These are phyloP conservation scores for Saccharomycopsis hybrid DNA, from an alignment of 1,139 yeast species.

Conservation along the genomic window DNA sequence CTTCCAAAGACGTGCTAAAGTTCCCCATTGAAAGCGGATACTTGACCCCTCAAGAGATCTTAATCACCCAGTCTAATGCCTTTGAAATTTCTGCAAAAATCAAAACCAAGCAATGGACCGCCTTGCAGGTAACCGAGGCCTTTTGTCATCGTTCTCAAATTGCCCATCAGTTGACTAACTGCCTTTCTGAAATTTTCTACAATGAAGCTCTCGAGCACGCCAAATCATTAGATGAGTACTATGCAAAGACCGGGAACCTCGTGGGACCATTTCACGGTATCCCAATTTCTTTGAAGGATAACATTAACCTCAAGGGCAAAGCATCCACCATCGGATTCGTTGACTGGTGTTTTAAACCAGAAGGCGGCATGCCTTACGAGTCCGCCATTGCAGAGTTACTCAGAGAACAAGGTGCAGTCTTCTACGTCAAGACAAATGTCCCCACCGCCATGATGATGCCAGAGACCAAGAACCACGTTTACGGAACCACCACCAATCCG, in stretches of 20 bases:
- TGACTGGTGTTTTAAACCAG: slow-evolving; percentile 29
- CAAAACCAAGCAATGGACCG: slow-evolving; percentile 25
- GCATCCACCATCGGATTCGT: slow-evolving; percentile 43
- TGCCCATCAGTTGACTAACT: slow-evolving; percentile 41
- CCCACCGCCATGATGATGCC: slow-evolving; percentile 53
- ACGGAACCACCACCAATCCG: slow-evolving; percentile 46
- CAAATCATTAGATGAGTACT: slow-evolving; percentile 38
- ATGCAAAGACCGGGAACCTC: slow-evolving; percentile 27
- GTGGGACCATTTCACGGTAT: slow-evolving; percentile 62
- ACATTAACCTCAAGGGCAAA: slow-evolving; percentile 41
- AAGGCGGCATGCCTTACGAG: slow-evolving; percentile 25
- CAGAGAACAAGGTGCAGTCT: slow-evolving; percentile 45
- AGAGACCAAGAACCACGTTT: slow-evolving; percentile 41
- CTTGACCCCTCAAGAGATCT: slow-evolving; percentile 30
- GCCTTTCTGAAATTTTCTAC: slow-evolving; percentile 36
- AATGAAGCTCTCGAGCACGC: slow-evolving; percentile 38
- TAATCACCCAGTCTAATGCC: slow-evolving; percentile 33
- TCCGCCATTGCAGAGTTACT: slow-evolving; percentile 38
- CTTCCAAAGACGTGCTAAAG: slow-evolving; percentile 32
- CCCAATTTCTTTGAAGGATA: slow-evolving; percentile 57
- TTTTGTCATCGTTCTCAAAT: slow-evolving; percentile 39
- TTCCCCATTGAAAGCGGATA: slow-evolving; percentile 32
- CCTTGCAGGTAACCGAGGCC: slow-evolving; percentile 29
- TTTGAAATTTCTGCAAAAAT: slow-evolving; percentile 29
- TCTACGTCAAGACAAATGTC: slow-evolving; percentile 50